Conservation (phyloP, 2,329 filamentous ascomycete genomes). For the Daldinia eschscholtzii region DNA sequence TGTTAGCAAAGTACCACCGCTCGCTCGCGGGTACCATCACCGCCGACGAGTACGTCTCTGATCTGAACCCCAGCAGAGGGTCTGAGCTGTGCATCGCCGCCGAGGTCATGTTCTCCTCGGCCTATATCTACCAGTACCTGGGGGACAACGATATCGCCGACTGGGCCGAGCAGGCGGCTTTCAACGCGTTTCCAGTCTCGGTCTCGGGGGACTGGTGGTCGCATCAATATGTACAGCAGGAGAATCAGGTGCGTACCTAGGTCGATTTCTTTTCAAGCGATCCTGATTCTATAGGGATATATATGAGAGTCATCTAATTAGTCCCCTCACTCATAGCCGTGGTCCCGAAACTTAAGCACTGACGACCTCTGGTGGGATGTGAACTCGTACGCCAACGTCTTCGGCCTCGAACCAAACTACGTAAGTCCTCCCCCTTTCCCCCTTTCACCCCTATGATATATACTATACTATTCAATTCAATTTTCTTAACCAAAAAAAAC, state of each 20-base stretch:
- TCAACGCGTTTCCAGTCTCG: slow-evolving; percentile 65
- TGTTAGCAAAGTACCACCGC: slow-evolving; percentile 55
- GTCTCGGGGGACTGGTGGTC: slow-evolving; percentile 66
- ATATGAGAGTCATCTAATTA: neutral
- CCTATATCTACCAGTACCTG: slow-evolving; percentile 46
- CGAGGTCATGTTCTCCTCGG: slow-evolving; percentile 46
- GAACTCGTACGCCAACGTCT: slow-evolving; percentile 58
- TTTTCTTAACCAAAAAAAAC: neutral
- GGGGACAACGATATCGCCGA: slow-evolving; percentile 58
- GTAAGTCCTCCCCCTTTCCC: slow-evolving; percentile 25
- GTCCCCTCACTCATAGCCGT: slow-evolving; percentile 50
- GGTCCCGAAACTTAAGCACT: slow-evolving; percentile 56
- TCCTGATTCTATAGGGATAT: no score
- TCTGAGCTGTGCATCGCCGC: slow-evolving; percentile 49
- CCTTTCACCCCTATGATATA: neutral
- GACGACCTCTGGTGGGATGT: slow-evolving; percentile 60
- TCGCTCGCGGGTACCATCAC: slow-evolving; percentile 56
- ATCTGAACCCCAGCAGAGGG: slow-evolving; percentile 51
- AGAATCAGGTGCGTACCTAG: slow-evolving; percentile 57
- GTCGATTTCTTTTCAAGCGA: neutral
- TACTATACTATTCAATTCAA: neutral
- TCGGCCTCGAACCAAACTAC: slow-evolving; percentile 64
- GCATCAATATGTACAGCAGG: slow-evolving; percentile 66
- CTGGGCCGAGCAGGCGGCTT: slow-evolving; percentile 62
- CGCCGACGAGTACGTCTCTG: slow-evolving; percentile 54